phyloP scores from a whole-genome alignment of 1,139 yeast genomes.

The Magnusiomyces ingens region DNA sequence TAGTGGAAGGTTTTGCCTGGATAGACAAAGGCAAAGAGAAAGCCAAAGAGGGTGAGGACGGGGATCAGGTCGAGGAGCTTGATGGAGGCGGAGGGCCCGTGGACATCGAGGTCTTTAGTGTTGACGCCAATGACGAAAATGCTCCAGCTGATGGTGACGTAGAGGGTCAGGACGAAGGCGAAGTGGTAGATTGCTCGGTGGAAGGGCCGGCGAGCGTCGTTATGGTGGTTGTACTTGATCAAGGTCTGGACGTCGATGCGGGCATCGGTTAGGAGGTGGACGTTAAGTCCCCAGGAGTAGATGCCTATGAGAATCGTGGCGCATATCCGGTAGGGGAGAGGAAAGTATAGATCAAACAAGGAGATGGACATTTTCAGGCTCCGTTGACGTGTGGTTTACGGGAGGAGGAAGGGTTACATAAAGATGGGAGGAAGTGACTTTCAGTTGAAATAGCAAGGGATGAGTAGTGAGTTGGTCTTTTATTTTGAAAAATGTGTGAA shows the following conservation, averaged over 20 bases:
- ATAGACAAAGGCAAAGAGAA: slow-evolving; percentile 26
- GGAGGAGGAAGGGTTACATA: background rate
- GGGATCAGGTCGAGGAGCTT: slow-evolving; percentile 31
- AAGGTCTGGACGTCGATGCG: slow-evolving; percentile 40
- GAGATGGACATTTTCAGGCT: slow-evolving; percentile 3
- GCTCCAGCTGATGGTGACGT: slow-evolving; percentile 11
- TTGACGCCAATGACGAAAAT: slow-evolving; percentile 5
- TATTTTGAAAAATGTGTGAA: background rate
- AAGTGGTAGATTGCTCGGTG: slow-evolving; percentile 25
- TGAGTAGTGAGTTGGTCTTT: no score
- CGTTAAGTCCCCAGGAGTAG: slow-evolving; percentile 46
- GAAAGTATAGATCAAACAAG: slow-evolving; percentile 36
- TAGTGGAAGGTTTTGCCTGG: slow-evolving; percentile 25
- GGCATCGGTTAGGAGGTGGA: slow-evolving; percentile 33
- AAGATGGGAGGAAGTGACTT: background rate
- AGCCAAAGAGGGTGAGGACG: slow-evolving; percentile 29
- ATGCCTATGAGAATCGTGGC: slow-evolving; percentile 40
- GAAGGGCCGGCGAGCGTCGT: slow-evolving; percentile 13
- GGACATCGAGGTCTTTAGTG: background rate
- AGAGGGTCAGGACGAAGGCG: slow-evolving; percentile 22
- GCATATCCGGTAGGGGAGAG: slow-evolving; percentile 45
- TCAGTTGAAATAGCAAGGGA: background rate
- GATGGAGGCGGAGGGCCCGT: background rate
- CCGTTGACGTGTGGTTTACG: background rate
- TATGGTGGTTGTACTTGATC: slow-evolving; percentile 27